phyloP scores from a whole-genome alignment of 192 early-diverging fungal genomes.

The Coemansia sp. region DNA sequence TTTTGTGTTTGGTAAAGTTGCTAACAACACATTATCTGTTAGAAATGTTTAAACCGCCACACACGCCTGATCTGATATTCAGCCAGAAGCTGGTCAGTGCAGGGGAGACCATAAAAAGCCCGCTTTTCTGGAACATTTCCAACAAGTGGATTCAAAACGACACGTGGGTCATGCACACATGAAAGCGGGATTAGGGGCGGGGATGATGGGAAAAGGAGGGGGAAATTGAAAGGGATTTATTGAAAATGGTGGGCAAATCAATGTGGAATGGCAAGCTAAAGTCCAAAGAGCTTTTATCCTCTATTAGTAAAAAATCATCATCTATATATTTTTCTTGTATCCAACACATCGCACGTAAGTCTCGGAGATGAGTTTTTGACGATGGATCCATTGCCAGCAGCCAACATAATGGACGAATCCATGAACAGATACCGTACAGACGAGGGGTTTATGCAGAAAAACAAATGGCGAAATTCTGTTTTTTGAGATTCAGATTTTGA shows the following conservation, averaged over 20 bases:
- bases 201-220: neutral
- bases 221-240: neutral
- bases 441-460: neutral
- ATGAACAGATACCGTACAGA: neutral
- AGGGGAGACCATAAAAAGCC: too few relatives aligned
- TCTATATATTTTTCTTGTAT: constrained; percentile 9
- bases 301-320: neutral
- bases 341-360: constrained; percentile 9
- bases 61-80: too few relatives aligned
- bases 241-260: neutral
- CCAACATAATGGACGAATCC: neutral
- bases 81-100: neutral
- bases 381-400: neutral
- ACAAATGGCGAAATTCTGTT: neutral
- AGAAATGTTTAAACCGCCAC: too few relatives aligned
- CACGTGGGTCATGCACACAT: neutral
- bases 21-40: too few relatives aligned
- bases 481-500: neutral
- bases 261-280: neutral
- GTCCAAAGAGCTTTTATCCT: neutral
- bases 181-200: neutral
- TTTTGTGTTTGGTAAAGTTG: too few relatives aligned
- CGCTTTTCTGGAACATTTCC: too few relatives aligned
- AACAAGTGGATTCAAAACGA: neutral
- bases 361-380: neutral